Percentiles rank a stretch among this genome's conserved stretches.
Evolutionary conservation across 768 basidiomycete genomes (phyloP).

Genomic region (Tricholoma flavovirens): DNA sequence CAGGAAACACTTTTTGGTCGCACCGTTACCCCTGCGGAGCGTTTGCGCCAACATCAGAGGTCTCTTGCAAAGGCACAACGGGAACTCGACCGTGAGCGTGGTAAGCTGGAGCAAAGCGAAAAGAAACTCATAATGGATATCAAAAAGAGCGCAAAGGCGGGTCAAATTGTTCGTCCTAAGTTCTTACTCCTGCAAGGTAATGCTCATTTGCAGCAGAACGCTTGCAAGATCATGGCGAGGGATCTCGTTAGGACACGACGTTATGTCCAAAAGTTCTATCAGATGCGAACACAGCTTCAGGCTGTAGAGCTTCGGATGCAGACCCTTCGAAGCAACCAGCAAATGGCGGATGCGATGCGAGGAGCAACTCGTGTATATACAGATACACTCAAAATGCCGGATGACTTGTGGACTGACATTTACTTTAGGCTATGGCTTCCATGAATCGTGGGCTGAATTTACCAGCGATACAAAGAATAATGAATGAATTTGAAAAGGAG

Average conservation of each 20-base stretch:
- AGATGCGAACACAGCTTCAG: slow-evolving; percentile 97
- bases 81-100: slow-evolving; percentile 93
- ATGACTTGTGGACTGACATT: neutral
- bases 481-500: slow-evolving; percentile 98
- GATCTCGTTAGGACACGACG: slow-evolving; percentile 94
- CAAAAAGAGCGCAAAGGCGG: slow-evolving; percentile 92
- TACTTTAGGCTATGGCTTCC: slow-evolving; percentile 91
- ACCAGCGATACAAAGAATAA: slow-evolving; percentile 90
- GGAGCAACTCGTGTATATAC: slow-evolving; percentile 85
- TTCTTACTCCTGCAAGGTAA: slow-evolving; percentile 4
- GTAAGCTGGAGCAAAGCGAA: slow-evolving; percentile 92
- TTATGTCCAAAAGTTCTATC: slow-evolving; percentile 97
- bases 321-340: slow-evolving; percentile 92
- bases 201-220: slow-evolving; percentile 56
- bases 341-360: slow-evolving; percentile 99
- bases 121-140: slow-evolving; percentile 96
- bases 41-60: slow-evolving; percentile 94
- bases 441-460: slow-evolving; percentile 98
- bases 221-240: slow-evolving; percentile 99
- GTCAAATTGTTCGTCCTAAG: slow-evolving; percentile 71
- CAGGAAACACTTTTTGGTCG: slow-evolving; percentile 97
- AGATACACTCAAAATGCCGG: neutral
- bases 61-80: slow-evolving; percentile 95
- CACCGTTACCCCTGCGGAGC: slow-evolving; percentile 92
- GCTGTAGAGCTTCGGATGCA: slow-evolving; percentile 95